phyloP scores from a whole-genome alignment of 2,329 filamentous ascomycete species.

The Teratosphaeria gauchensis region DNA sequence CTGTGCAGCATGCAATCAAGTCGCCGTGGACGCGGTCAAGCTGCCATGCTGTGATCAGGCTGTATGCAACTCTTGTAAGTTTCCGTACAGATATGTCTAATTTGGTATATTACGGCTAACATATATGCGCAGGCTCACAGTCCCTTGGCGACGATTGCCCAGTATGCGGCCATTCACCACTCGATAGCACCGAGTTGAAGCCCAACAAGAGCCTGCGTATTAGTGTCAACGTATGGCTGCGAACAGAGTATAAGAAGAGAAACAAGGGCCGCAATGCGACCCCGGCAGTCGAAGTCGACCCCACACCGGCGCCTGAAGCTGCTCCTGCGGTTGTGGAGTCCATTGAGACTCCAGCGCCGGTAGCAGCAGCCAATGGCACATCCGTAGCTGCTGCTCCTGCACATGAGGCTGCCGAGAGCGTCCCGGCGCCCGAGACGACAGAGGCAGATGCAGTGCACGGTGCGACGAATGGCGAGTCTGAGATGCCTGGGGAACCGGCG shows the following conservation, averaged over 20 bases:
- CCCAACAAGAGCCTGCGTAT: slow-evolving; percentile 84
- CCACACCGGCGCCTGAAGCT: slow-evolving; percentile 4
- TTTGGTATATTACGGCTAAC: slow-evolving; percentile 1
- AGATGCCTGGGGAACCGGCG: slow-evolving; percentile 1
- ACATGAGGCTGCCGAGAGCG: not conserved
- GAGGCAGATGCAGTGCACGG: not conserved
- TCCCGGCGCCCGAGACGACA: slow-evolving; percentile 33
- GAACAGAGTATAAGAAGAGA: slow-evolving; percentile 70
- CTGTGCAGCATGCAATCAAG: slow-evolving; percentile 85
- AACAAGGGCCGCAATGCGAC: slow-evolving; percentile 19
- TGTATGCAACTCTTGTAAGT: slow-evolving; percentile 81
- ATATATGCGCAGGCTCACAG: slow-evolving; percentile 11
- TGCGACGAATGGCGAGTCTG: not conserved
- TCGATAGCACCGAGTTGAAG: slow-evolving; percentile 77
- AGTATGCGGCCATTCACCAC: slow-evolving; percentile 83
- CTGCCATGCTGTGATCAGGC: slow-evolving; percentile 91
- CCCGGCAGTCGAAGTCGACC: slow-evolving; percentile 7
- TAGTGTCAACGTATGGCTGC: slow-evolving; percentile 83
- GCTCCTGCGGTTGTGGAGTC: not conserved
- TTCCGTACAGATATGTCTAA: slow-evolving; percentile 11
- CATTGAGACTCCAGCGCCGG: slow-evolving; percentile 1
- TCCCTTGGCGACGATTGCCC: slow-evolving; percentile 62
- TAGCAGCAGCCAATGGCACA: not conserved
- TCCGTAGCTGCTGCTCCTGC: not conserved
- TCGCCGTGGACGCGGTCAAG: slow-evolving; percentile 83